Evolutionary conservation across 148 eudicot species (phyloP).

Genomic region (Linanthus parryae): DNA sequence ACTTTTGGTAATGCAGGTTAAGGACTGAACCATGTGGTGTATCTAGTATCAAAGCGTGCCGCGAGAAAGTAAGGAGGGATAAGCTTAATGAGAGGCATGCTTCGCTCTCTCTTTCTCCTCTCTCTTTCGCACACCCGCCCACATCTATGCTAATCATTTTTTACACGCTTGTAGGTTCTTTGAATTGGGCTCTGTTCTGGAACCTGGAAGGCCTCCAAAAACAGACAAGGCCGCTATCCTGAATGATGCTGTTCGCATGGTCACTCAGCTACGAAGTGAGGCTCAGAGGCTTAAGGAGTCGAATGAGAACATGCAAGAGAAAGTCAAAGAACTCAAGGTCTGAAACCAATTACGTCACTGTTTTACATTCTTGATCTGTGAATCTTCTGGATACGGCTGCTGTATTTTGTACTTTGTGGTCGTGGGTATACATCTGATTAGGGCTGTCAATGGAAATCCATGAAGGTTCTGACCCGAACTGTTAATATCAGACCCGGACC

Average conservation of each 20-base stretch:
- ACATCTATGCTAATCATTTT: not conserved
- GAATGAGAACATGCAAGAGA: conserved; percentile 35
- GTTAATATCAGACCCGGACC: no score
- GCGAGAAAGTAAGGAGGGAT: conserved; percentile 56
- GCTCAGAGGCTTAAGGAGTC: conserved; percentile 40
- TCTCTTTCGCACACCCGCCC: not conserved
- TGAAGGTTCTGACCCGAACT: no score
- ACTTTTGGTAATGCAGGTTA: conserved; percentile 10
- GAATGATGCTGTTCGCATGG: conserved; percentile 40
- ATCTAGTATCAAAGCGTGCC: conserved; percentile 44
- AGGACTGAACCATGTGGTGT: conserved; percentile 13
- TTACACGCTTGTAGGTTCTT: conserved; percentile 27
- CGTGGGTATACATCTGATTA: no score
- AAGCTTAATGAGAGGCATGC: conserved; percentile 47
- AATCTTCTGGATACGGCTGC: no score
- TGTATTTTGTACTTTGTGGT: no score
- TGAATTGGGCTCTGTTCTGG: conserved; percentile 41
- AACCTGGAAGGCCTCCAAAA: conserved; percentile 44
- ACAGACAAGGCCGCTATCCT: conserved; percentile 43
- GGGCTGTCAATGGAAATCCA: no score
- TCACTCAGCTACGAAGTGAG: conserved; percentile 40
- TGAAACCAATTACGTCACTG: no score
- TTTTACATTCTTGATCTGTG: no score
- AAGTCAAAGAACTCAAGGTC: conserved; percentile 42
- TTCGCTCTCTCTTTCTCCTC: conserved; percentile 2